Percentiles rank a stretch among this genome's conserved stretches.
phyloP scores from a whole-genome alignment of 306 rosid species.

The Nissolia schottii region DNA sequence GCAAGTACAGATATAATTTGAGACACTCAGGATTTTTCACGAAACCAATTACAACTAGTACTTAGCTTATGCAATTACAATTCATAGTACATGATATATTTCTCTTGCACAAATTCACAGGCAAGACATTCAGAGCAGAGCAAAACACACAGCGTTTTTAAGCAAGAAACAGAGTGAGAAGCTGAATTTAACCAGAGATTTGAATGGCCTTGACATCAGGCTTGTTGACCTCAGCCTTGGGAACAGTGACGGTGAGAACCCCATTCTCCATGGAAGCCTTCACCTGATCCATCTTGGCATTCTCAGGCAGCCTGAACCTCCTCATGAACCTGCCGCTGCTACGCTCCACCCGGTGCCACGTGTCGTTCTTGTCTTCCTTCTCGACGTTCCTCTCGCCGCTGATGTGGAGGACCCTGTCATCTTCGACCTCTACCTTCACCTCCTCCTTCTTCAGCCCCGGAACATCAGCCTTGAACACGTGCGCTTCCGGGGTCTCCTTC shows the following conservation, averaged over 20 bases:
- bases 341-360: conserved; percentile 33
- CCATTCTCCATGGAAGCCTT: conserved; percentile 30
- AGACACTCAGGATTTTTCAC: too few relatives aligned
- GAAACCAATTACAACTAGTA: not conserved
- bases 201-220: conserved; percentile 6
- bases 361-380: conserved; percentile 30
- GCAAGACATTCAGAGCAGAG: not conserved
- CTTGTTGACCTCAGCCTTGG: conserved; percentile 11
- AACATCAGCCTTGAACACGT: conserved; percentile 36
- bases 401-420: conserved; percentile 27
- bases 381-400: conserved; percentile 27
- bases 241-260: conserved; percentile 31
- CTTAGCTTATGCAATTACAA: too few relatives aligned
- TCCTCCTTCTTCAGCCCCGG: conserved; percentile 31
- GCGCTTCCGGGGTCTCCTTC: conserved; percentile 37
- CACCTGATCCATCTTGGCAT: conserved; percentile 15
- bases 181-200: conserved; percentile 11
- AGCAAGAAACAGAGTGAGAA: not conserved
- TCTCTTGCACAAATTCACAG: not conserved
- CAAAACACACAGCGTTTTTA: not conserved
- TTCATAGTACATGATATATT: not conserved
- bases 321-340: conserved; percentile 35
- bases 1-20: too few relatives aligned
- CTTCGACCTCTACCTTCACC: conserved; percentile 27
- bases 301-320: conserved; percentile 29